Evolutionary conservation across 2,329 filamentous ascomycete genomes (phyloP).

Genomic region (Arthroderma uncinatum): DNA sequence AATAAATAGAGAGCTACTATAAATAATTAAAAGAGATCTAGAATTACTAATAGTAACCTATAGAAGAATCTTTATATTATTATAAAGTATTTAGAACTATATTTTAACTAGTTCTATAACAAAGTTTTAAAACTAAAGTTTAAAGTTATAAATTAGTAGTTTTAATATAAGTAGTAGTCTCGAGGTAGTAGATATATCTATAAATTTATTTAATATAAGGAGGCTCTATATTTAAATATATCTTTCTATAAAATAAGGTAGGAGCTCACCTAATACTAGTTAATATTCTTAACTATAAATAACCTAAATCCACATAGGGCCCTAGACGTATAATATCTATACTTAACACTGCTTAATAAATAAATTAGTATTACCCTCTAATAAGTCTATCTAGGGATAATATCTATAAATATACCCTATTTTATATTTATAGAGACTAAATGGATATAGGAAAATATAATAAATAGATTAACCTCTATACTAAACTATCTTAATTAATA

Average conservation of each 20-base stretch:
- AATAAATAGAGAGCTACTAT: neutral
- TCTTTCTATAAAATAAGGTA: neutral
- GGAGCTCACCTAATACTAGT: neutral
- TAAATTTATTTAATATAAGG: neutral
- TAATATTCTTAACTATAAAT: neutral
- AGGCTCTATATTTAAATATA: neutral
- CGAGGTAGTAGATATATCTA: neutral
- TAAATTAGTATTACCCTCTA: too few species aligned
- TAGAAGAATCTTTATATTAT: neutral
- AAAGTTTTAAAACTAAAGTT: neutral
- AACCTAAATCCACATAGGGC: neutral
- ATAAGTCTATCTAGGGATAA: too few species aligned
- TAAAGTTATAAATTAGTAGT: neutral
- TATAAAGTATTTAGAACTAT: neutral
- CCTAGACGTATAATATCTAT: neutral
- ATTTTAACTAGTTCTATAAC: neutral
- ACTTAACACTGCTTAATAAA: neutral
- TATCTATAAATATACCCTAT: too few species aligned
- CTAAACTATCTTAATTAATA: too few species aligned
- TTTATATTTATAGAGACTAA: too few species aligned
- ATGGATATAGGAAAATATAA: too few species aligned
- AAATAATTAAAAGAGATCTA: neutral
- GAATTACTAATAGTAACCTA: neutral
- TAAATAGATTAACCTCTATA: too few species aligned
- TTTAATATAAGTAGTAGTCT: neutral